Evolutionary conservation across 768 basidiomycete genomes (phyloP).

Genomic region (Aureoboletus auriporus): DNA sequence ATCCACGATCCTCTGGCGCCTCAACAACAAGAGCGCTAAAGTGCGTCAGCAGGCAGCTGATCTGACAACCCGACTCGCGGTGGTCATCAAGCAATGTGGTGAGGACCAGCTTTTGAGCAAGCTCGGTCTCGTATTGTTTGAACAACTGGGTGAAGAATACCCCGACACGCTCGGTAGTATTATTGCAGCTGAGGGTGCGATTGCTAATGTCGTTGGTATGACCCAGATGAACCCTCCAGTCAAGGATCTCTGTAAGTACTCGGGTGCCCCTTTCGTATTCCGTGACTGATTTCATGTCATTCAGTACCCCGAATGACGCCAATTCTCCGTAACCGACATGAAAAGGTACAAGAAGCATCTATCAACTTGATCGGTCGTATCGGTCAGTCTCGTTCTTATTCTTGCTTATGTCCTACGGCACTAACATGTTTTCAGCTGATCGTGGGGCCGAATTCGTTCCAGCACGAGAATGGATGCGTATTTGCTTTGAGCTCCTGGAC

Average conservation of each 20-base stretch:
- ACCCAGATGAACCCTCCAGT: constrained; percentile 99
- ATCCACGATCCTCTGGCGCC: constrained; percentile 96
- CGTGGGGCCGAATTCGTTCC: constrained; percentile 98
- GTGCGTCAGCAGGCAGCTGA: constrained; percentile 99
- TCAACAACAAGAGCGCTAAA: constrained; percentile 99
- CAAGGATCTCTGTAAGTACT: constrained; percentile 89
- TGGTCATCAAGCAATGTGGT: constrained; percentile 98
- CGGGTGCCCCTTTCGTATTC: background rate
- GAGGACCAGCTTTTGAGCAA: constrained; percentile 95
- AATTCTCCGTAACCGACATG: constrained; percentile 97
- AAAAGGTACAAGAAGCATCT: constrained; percentile 98
- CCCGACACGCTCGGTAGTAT: constrained; percentile 99
- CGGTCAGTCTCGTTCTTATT: constrained; percentile 31
- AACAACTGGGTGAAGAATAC: constrained; percentile 98
- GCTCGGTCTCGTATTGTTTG: constrained; percentile 93
- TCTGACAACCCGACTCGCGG: constrained; percentile 89
- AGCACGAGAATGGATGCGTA: constrained; percentile 99
- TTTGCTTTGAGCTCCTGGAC: constrained; percentile 97
- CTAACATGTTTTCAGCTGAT: constrained; percentile 56
- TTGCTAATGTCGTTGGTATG: constrained; percentile 99
- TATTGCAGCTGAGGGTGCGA: constrained; percentile 97
- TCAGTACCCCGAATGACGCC: constrained; percentile 99
- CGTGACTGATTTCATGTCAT: constrained; percentile 2
- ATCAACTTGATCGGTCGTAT: constrained; percentile 99
- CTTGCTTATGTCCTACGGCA: background rate